Evolutionary conservation across 495 filamentous ascomycete genomes (phyloP).

Genomic region (Aspergillus wentii): DNA sequence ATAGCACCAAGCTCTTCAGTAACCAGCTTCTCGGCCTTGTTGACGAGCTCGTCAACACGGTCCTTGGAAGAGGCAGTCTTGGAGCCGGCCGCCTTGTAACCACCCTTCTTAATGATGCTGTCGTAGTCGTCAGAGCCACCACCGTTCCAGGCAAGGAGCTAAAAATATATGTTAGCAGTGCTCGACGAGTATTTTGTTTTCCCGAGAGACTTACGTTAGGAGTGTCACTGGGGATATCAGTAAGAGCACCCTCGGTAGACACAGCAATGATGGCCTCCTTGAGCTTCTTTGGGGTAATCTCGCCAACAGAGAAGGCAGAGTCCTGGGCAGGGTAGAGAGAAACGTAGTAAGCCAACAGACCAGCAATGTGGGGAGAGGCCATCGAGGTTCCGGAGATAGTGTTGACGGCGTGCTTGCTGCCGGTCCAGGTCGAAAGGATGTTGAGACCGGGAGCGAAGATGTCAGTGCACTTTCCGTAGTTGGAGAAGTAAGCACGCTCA

Average conservation of each 20-base stretch:
- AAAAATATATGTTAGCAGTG: conserved; percentile 35
- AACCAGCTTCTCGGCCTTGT: conserved; percentile 33
- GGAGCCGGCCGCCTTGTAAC: conserved; percentile 31
- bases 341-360: conserved; percentile 95
- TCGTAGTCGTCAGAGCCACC: conserved; percentile 89
- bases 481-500: conserved; percentile 99
- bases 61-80: conserved; percentile 18
- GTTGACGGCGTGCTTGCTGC: conserved; percentile 89
- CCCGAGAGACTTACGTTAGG: conserved; percentile 54
- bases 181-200: neutral
- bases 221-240: conserved; percentile 81
- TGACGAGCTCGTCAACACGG: conserved; percentile 25
- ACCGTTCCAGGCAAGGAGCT: conserved; percentile 97
- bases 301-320: conserved; percentile 83
- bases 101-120: conserved; percentile 69
- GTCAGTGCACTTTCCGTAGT: conserved; percentile 98
- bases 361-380: conserved; percentile 95
- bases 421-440: conserved; percentile 97
- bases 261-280: conserved; percentile 84
- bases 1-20: conserved; percentile 37
- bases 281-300: conserved; percentile 89
- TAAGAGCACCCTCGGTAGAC: conserved; percentile 73
- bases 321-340: conserved; percentile 87
- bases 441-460: conserved; percentile 98
- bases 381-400: conserved; percentile 99